These are phyloP conservation scores for Salix udensis DNA, from an alignment of 345 rosid species.

Conservation along the genomic window DNA sequence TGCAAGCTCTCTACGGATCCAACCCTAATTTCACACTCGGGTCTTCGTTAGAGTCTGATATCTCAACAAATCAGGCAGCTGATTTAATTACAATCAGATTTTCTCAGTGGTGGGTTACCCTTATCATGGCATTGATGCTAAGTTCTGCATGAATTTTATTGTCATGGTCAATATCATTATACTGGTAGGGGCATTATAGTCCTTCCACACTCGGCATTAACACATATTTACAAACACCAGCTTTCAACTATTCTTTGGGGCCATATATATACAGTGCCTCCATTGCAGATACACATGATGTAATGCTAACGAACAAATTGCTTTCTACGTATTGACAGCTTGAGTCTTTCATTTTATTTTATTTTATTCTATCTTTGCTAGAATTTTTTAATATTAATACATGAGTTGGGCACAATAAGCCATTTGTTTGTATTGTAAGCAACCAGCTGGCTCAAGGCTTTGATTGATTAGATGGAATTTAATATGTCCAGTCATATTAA, in stretches of 20 bases:
- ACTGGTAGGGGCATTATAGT: neutral
- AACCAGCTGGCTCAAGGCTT: too few relatives aligned
- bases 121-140: slow-evolving; percentile 6
- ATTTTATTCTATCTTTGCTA: too few relatives aligned
- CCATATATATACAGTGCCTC: neutral
- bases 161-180: neutral
- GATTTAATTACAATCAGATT: slow-evolving; percentile 20
- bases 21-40: slow-evolving; percentile 61
- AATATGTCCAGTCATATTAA: neutral
- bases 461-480: neutral
- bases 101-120: slow-evolving; percentile 12
- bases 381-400: too few relatives aligned
- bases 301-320: too few relatives aligned
- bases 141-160: neutral
- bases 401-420: too few relatives aligned
- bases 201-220: neutral
- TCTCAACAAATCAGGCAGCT: slow-evolving; percentile 43
- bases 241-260: neutral
- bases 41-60: slow-evolving; percentile 57
- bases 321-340: too few relatives aligned
- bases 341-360: too few relatives aligned
- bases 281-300: neutral
- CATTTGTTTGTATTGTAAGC: too few relatives aligned
- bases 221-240: neutral
- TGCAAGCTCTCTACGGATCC: slow-evolving; percentile 73